phyloP scores from a whole-genome alignment of 2,329 filamentous ascomycete species.

The Pyricularia pennisetigena region DNA sequence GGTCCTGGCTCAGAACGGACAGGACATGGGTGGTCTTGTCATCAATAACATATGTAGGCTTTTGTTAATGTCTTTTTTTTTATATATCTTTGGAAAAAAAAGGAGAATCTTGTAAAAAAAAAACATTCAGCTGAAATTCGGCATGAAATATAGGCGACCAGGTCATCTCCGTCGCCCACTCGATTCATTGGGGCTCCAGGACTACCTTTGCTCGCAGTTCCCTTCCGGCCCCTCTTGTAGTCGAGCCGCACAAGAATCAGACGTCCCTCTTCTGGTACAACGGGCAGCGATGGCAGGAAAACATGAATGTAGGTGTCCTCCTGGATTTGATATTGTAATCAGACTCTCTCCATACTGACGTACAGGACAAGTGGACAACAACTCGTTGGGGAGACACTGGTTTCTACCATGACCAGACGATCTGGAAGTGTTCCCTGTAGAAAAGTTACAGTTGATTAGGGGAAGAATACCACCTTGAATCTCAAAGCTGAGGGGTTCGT shows the following conservation, averaged over 20 bases:
- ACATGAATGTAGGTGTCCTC: background rate
- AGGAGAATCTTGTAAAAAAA: background rate
- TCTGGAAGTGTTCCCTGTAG: background rate
- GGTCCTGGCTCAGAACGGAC: background rate
- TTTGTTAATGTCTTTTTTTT: background rate
- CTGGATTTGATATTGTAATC: background rate
- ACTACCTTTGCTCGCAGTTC: background rate
- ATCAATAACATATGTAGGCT: conserved; percentile 1
- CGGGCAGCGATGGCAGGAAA: background rate
- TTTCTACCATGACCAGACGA: background rate
- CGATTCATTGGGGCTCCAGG: background rate
- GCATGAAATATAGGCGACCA: background rate
- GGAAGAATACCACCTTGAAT: background rate
- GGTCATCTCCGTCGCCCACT: conserved; percentile 1
- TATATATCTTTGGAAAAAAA: background rate
- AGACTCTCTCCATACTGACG: background rate
- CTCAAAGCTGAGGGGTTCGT: background rate
- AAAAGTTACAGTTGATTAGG: background rate
- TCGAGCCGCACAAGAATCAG: background rate
- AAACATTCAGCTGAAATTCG: background rate
- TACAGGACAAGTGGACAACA: background rate
- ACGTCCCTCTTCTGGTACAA: background rate
- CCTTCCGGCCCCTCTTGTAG: background rate
- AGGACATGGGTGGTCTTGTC: conserved; percentile 2
- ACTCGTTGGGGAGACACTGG: background rate